Conservation (phyloP, 2,329 filamentous ascomycete genomes). For the Aspergillus costaricaensis region DNA sequence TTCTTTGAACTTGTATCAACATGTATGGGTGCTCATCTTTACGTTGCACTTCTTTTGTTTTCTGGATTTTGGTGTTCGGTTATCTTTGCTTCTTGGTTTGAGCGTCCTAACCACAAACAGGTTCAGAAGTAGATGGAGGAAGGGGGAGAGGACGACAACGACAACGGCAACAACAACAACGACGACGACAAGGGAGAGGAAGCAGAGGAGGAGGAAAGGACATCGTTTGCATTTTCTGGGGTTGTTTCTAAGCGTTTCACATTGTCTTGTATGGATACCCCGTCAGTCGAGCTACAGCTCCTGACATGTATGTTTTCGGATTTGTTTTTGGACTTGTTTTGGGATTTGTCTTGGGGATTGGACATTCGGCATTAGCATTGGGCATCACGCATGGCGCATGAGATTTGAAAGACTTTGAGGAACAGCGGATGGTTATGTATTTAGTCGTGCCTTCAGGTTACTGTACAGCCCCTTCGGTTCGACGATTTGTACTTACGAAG, state of each 20-base stretch:
- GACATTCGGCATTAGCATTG: no score
- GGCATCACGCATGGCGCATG: background rate
- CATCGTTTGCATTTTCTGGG: background rate
- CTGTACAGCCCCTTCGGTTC: background rate
- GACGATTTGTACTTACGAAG: background rate
- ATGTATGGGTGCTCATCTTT: no score
- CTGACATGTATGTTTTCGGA: slow-evolving; percentile 16
- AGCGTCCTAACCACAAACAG: background rate
- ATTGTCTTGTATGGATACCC: slow-evolving; percentile 19
- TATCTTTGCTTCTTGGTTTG: background rate
- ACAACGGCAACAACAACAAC: no score
- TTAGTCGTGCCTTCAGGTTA: background rate
- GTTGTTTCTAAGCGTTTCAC: background rate
- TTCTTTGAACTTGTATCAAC: no score
- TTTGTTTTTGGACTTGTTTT: background rate
- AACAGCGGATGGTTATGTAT: background rate
- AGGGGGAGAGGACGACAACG: no score
- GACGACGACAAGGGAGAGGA: background rate
- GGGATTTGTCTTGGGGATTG: background rate
- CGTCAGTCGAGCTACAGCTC: slow-evolving; percentile 26
- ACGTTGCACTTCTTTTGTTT: no score
- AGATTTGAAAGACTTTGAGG: background rate
- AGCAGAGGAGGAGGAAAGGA: background rate
- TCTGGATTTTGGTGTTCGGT: background rate
- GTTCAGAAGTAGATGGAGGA: background rate